Evolutionary conservation across 1,284 basidiomycete species (phyloP).

Genomic region (Trichosporon sp.): DNA sequence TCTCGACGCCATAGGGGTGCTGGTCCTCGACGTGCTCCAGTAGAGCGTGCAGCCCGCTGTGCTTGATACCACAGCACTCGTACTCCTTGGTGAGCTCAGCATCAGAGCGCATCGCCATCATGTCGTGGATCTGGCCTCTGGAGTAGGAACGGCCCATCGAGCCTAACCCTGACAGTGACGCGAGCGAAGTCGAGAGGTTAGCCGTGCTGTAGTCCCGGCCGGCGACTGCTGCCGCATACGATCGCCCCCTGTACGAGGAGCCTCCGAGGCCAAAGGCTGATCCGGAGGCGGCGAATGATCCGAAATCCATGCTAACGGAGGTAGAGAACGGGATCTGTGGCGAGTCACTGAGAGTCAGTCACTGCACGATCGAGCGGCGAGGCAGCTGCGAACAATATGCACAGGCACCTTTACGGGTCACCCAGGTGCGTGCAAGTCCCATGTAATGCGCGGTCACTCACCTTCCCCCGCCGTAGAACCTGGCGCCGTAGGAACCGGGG

Average conservation of each 20-base stretch:
- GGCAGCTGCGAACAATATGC: background rate
- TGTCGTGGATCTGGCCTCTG: conserved; percentile 35
- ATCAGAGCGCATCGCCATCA: conserved; percentile 36
- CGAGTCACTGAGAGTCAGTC: conserved; percentile 28
- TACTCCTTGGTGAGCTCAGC: conserved; percentile 42
- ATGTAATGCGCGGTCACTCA: conserved; percentile 22
- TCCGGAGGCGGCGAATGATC: conserved; percentile 35
- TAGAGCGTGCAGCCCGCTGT: conserved; percentile 40
- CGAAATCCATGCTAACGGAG: conserved; percentile 44
- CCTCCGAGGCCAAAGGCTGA: conserved; percentile 32
- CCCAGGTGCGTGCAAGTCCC: conserved; percentile 17
- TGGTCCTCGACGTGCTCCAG: conserved; percentile 47
- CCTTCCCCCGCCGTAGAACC: conserved; percentile 41
- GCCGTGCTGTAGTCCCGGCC: conserved; percentile 19
- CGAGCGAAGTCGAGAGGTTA: conserved; percentile 39
- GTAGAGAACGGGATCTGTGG: conserved; percentile 35
- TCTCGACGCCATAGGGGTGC: conserved; percentile 29
- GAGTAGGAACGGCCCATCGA: conserved; percentile 36
- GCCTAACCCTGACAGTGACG: conserved; percentile 35
- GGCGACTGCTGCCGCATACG: conserved; percentile 42
- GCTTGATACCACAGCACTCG: conserved; percentile 40
- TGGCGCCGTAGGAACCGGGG: conserved; percentile 34
- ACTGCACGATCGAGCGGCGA: background rate
- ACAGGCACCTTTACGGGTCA: conserved; percentile 27
- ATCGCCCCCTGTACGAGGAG: conserved; percentile 31